Conservation (phyloP, 805 yeast species). For the Candida saitoana region DNA sequence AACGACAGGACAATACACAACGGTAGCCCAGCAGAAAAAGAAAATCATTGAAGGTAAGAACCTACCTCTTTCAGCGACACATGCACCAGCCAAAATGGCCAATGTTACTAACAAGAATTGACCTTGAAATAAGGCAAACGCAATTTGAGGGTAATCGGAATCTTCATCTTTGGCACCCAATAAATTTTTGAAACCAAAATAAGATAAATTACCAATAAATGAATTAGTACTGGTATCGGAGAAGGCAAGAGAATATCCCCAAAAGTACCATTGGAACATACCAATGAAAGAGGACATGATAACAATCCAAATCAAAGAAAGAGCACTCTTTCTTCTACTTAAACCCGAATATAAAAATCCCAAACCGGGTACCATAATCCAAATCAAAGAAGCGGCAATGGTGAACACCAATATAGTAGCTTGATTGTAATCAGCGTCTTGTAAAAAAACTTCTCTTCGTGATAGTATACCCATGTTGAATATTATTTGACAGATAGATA, state of each 20-base stretch:
- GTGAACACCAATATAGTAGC: constrained; percentile 41
- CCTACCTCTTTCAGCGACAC: constrained; percentile 85
- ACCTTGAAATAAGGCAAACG: constrained; percentile 83
- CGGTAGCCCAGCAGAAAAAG: constrained; percentile 81
- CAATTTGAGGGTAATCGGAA: constrained; percentile 71
- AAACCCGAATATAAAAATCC: constrained; percentile 90
- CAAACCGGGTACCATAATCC: constrained; percentile 92
- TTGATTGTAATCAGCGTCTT: constrained; percentile 29
- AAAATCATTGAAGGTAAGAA: constrained; percentile 80
- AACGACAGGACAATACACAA: constrained; percentile 92
- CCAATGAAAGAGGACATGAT: constrained; percentile 70
- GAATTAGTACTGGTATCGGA: constrained; percentile 73
- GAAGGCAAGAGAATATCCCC: constrained; percentile 96
- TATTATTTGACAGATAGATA: background rate
- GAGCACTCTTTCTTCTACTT: constrained; percentile 85
- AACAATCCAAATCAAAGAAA: constrained; percentile 80
- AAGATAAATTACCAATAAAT: constrained; percentile 81
- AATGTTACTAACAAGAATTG: constrained; percentile 90
- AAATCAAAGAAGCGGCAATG: constrained; percentile 64
- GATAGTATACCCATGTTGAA: constrained; percentile 14
- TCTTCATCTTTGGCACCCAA: constrained; percentile 41
- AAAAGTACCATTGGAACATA: constrained; percentile 90
- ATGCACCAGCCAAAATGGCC: constrained; percentile 87
- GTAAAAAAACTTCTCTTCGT: constrained; percentile 31
- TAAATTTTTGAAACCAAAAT: constrained; percentile 78